phyloP scores from a whole-genome alignment of 345 rosid genomes.

The Melastoma malabathricum region DNA sequence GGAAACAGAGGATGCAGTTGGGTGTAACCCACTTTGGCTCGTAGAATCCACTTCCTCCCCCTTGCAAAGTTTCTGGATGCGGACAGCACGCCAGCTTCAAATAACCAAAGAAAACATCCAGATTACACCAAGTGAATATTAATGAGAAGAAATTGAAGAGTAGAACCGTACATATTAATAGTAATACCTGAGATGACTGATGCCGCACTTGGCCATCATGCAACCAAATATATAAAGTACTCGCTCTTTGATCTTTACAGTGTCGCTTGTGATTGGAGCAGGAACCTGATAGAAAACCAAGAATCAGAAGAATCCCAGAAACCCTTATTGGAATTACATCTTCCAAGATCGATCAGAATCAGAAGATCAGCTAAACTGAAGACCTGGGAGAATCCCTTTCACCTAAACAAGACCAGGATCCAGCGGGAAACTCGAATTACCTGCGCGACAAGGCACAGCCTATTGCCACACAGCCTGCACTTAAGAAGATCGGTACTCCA shows the following conservation, averaged over 20 bases:
- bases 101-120: neutral
- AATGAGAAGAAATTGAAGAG: neutral
- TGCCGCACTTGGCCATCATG: conserved; percentile 40
- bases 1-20: conserved; percentile 18
- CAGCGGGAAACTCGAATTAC: conserved; percentile 10
- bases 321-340: too few relatives aligned
- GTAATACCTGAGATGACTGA: conserved; percentile 49
- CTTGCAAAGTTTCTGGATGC: conserved; percentile 35
- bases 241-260: conserved; percentile 45
- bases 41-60: conserved; percentile 11
- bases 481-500: conserved; percentile 20
- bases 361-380: too few relatives aligned
- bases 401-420: neutral
- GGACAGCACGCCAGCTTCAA: conserved; percentile 79
- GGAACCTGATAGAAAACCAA: conserved; percentile 28
- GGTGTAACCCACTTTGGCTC: conserved; percentile 5
- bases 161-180: neutral
- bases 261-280: conserved; percentile 49
- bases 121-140: neutral
- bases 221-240: conserved; percentile 59
- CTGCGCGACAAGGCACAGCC: conserved; percentile 71
- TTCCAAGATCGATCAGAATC: too few relatives aligned
- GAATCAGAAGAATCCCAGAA: too few relatives aligned
- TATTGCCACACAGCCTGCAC: conserved; percentile 48
- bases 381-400: neutral